phyloP scores from a whole-genome alignment of 176 grass and related monocot genomes.

The Carex littledalei region DNA sequence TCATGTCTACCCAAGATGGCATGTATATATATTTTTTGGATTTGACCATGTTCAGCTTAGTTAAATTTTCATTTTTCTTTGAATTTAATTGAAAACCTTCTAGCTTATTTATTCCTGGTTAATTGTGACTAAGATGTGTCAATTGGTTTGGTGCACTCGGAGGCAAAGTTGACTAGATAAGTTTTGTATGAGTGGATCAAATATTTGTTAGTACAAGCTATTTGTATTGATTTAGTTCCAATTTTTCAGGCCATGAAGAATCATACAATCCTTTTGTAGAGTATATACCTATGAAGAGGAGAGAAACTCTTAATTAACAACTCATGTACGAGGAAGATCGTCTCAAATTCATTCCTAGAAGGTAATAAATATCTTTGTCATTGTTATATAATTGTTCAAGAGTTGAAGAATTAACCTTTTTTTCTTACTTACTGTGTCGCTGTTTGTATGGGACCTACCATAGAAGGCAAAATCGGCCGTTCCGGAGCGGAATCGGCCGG shows the following conservation, averaged over 20 bases:
- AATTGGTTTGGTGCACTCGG: not conserved
- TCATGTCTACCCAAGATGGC: not conserved
- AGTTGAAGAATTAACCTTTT: not conserved
- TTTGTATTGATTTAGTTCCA: not conserved
- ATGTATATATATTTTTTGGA: not conserved
- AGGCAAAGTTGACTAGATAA: not conserved
- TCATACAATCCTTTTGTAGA: constrained; percentile 95
- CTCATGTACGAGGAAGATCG: constrained; percentile 94
- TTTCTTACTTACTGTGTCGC: not conserved
- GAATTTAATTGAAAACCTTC: not conserved
- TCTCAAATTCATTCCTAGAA: constrained; percentile 86
- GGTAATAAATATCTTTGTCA: constrained; percentile 21
- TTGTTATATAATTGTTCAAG: not conserved
- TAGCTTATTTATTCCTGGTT: not conserved
- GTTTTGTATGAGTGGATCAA: not conserved
- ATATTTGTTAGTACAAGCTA: not conserved
- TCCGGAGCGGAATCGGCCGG: too few relatives aligned
- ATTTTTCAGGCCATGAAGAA: constrained; percentile 85
- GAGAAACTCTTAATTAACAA: constrained; percentile 80
- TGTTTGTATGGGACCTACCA: not conserved
- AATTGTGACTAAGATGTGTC: not conserved
- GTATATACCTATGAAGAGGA: constrained; percentile 94
- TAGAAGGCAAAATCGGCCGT: too few relatives aligned
- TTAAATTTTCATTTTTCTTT: not conserved
- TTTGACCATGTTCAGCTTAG: not conserved